Conservation (phyloP, 495 filamentous ascomycete genomes). For the Tuber indicum region DNA sequence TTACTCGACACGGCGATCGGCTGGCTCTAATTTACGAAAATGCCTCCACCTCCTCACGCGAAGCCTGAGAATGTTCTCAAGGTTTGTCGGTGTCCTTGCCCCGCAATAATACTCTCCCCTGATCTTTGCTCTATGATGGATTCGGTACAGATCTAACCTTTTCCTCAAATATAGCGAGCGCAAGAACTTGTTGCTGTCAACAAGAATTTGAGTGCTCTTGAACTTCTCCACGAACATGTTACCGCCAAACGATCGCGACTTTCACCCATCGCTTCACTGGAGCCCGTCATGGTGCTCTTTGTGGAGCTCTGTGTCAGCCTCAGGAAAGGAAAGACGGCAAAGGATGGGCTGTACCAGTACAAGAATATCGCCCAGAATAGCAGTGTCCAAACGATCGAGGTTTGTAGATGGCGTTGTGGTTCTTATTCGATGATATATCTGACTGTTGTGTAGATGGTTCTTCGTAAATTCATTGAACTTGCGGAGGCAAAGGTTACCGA, state of each 20-base stretch:
- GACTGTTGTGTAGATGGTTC: conserved; percentile 58
- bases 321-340: conserved; percentile 93
- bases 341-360: conserved; percentile 98
- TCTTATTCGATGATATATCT: conserved; percentile 24
- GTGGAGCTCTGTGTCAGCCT: conserved; percentile 95
- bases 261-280: conserved; percentile 90
- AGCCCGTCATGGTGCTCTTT: conserved; percentile 96
- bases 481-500: conserved; percentile 93
- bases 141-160: conserved; percentile 8
- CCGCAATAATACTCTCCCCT: conserved; percentile 6
- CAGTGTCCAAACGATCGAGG: conserved; percentile 96
- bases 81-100: conserved; percentile 45
- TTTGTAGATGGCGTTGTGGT: conserved; percentile 43
- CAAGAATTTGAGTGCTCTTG: conserved; percentile 84
- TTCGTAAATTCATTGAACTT: conserved; percentile 95
- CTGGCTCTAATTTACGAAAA: conserved; percentile 48
- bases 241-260: conserved; percentile 95
- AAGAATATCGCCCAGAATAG: conserved; percentile 99
- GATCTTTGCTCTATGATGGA: conserved; percentile 7
- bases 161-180: conserved; percentile 55
- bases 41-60: conserved; percentile 92
- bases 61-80: conserved; percentile 99
- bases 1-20: background rate
- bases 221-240: conserved; percentile 97
- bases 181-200: conserved; percentile 97